phyloP scores from a whole-genome alignment of 1,284 basidiomycete genomes.

The Apiotrichum laibachii region DNA sequence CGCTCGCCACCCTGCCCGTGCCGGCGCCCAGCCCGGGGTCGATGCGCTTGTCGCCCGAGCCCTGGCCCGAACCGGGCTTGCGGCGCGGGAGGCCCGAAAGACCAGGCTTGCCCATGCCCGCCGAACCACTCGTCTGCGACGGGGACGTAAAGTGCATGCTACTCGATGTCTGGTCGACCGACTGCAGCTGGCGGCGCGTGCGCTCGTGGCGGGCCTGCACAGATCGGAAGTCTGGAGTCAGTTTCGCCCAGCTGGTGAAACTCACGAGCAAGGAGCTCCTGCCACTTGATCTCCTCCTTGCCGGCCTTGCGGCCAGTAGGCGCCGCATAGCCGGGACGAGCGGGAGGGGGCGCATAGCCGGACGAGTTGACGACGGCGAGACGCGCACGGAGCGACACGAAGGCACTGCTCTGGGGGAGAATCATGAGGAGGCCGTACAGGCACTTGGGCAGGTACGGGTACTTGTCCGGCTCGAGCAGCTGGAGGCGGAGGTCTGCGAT shows the following conservation, averaged over 20 bases:
- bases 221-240: constrained; percentile 62
- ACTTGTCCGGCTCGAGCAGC: constrained; percentile 91
- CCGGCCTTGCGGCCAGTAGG: constrained; percentile 62
- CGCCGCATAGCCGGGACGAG: constrained; percentile 27
- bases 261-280: constrained; percentile 70
- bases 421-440: constrained; percentile 97
- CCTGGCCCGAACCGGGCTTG: constrained; percentile 14
- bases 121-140: constrained; percentile 30
- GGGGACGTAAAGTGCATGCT: constrained; percentile 41
- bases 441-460: constrained; percentile 96
- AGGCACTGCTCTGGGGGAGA: constrained; percentile 93
- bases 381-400: constrained; percentile 89
- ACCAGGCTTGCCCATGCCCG: constrained; percentile 3
- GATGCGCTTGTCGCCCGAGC: constrained; percentile 14
- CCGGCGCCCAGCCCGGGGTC: constrained; percentile 10
- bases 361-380: constrained; percentile 92
- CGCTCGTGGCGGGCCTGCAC: constrained; percentile 85
- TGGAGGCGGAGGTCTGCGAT: constrained; percentile 84
- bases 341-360: constrained; percentile 69
- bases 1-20: constrained; percentile 16
- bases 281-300: constrained; percentile 90
- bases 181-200: constrained; percentile 60
- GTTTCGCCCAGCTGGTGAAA: constrained; percentile 37
- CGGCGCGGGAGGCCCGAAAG: constrained; percentile 17
- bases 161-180: constrained; percentile 21